Evolutionary conservation across 192 early-diverging fungal species (phyloP).

Genomic region (Backusella australiensis): DNA sequence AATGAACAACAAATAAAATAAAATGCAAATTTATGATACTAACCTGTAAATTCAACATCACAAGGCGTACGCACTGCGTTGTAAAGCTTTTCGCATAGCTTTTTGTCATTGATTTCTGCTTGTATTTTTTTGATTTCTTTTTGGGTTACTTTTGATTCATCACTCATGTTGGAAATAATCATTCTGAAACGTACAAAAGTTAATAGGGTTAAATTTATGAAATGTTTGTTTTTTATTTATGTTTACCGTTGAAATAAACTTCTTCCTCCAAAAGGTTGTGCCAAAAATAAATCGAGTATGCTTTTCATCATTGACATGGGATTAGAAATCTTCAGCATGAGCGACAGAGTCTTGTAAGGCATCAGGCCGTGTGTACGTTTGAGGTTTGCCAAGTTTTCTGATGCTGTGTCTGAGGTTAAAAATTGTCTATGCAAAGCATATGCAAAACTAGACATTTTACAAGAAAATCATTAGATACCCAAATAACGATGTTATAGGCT

Average conservation of each 20-base stretch:
- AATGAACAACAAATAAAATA: not conserved
- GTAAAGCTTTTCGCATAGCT: constrained; percentile 44
- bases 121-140: constrained; percentile 38
- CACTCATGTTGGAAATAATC: constrained; percentile 44
- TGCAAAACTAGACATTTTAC: constrained; percentile 39
- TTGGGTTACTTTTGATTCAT: constrained; percentile 42
- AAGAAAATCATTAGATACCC: not conserved
- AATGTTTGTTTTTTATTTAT: not conserved
- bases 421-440: constrained; percentile 50
- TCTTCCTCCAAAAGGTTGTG: constrained; percentile 50
- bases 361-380: constrained; percentile 50
- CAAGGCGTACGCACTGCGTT: constrained; percentile 35
- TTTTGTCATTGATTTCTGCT: constrained; percentile 24
- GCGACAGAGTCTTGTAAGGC: constrained; percentile 47
- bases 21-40: not conserved
- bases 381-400: constrained; percentile 45
- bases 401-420: constrained; percentile 44
- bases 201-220: not conserved
- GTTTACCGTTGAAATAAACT: constrained; percentile 48
- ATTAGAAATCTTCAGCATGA: constrained; percentile 49
- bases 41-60: constrained; percentile 7
- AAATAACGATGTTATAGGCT: not conserved
- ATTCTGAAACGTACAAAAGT: constrained; percentile 27
- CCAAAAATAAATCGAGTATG: constrained; percentile 50
- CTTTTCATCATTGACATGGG: constrained; percentile 52